These are phyloP conservation scores for Punica granatum DNA, from an alignment of 345 rosid species.

Conservation along the genomic window DNA sequence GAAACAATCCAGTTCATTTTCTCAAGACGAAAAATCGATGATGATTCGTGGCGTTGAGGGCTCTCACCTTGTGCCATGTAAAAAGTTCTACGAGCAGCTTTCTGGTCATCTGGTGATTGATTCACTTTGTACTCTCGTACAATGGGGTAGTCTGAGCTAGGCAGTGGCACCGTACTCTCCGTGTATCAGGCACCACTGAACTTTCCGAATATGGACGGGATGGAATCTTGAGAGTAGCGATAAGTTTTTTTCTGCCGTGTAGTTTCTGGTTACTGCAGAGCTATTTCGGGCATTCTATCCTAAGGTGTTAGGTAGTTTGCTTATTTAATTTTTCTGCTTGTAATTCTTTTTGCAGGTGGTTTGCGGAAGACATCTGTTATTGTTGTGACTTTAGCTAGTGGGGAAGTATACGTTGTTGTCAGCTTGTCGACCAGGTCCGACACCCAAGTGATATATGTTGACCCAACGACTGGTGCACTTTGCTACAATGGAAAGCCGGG, in stretches of 20 bases:
- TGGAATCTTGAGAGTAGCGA: not conserved
- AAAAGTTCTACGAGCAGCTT: not conserved
- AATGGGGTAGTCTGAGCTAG: not conserved
- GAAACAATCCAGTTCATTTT: not conserved
- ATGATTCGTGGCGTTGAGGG: not conserved
- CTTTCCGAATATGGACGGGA: not conserved
- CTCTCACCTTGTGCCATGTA: not conserved
- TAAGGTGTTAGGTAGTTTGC: not conserved
- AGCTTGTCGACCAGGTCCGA: slow-evolving; percentile 57
- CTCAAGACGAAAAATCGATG: not conserved
- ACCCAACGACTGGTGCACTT: slow-evolving; percentile 80
- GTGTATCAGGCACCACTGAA: not conserved
- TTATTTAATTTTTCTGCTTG: not conserved
- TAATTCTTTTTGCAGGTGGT: slow-evolving; percentile 41
- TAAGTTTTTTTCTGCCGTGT: not conserved
- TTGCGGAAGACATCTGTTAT: slow-evolving; percentile 60
- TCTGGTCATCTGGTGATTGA: not conserved
- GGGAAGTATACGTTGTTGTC: slow-evolving; percentile 66
- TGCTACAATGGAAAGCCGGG: slow-evolving; percentile 62
- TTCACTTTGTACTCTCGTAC: not conserved
- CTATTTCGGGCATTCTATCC: not conserved
- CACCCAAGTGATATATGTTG: slow-evolving; percentile 78
- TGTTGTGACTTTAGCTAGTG: slow-evolving; percentile 59
- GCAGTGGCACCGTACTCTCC: not conserved
- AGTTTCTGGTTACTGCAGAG: not conserved